Percentiles rank a stretch among this genome's conserved stretches.
phyloP scores from a whole-genome alignment of 73 alveolate species.

The Effrenium voratum region DNA sequence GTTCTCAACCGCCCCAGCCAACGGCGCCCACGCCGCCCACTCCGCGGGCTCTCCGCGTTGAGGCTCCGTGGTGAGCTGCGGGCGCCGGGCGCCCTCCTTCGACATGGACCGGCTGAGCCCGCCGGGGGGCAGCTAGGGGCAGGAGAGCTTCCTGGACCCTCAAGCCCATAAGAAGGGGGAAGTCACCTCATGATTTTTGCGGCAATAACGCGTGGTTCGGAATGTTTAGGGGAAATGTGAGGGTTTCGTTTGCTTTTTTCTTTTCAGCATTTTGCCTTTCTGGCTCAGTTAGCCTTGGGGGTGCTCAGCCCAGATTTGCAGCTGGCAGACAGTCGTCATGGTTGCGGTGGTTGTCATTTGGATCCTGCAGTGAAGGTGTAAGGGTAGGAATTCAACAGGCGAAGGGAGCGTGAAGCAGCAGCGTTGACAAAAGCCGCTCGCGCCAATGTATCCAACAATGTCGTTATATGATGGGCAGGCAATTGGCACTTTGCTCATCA shows the following conservation, averaged over 20 bases:
- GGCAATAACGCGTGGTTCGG: background rate
- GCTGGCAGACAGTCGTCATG: no score
- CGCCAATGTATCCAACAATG: no score
- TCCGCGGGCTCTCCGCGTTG: background rate
- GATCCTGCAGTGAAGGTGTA: background rate
- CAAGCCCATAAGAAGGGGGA: background rate
- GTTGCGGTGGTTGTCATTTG: background rate
- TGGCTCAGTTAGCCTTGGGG: no score
- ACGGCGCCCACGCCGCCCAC: background rate
- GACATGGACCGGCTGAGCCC: constrained; percentile 17
- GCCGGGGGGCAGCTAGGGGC: background rate
- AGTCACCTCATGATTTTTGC: background rate
- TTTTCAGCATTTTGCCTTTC: background rate
- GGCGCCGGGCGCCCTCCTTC: constrained; percentile 71
- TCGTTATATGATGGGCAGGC: background rate
- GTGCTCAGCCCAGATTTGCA: no score
- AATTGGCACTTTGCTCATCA: background rate
- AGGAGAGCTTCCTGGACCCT: background rate
- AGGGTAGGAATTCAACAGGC: background rate
- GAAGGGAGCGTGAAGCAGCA: background rate
- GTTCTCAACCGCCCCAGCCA: background rate
- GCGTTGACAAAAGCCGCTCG: background rate
- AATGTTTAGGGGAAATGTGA: no score
- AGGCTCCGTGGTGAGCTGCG: constrained; percentile 47
- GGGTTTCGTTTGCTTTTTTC: background rate